phyloP scores from a whole-genome alignment of 2,329 filamentous ascomycete genomes.

The Beauveria rudraprayagi region DNA sequence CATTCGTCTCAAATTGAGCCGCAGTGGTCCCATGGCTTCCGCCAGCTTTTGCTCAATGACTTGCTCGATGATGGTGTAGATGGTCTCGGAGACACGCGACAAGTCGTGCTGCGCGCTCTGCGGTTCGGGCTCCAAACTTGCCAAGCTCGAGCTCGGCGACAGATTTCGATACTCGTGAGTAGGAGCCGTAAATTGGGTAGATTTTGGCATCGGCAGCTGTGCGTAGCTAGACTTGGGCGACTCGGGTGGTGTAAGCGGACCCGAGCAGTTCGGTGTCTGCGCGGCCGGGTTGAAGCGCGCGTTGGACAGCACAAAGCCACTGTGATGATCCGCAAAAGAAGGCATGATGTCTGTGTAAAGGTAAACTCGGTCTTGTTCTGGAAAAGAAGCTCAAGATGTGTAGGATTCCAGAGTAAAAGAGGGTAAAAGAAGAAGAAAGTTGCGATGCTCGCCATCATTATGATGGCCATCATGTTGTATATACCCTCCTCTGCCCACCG shows the following conservation, averaged over 20 bases:
- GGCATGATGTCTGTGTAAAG: background rate
- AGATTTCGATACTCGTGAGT: background rate
- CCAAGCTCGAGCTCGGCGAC: background rate
- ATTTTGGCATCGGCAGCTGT: background rate
- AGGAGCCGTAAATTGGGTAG: background rate
- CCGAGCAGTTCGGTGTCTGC: background rate
- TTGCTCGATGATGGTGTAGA: conserved; percentile 23
- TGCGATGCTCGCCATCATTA: background rate
- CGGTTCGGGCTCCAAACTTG: background rate
- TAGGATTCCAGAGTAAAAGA: background rate
- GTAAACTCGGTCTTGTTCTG: background rate
- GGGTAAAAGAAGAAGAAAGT: background rate
- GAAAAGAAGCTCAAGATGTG: background rate
- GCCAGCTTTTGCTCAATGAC: conserved; percentile 25
- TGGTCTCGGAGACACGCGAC: conserved; percentile 15
- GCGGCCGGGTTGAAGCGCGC: background rate
- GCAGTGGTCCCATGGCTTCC: conserved; percentile 23
- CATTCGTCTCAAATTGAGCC: conserved; percentile 19
- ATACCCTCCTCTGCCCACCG: background rate
- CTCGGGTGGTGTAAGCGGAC: conserved; percentile 16
- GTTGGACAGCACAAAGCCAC: background rate
- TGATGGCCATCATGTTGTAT: background rate
- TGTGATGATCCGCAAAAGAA: background rate
- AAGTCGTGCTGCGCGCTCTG: background rate
- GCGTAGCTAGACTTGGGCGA: conserved; percentile 13